Base-by-base conservation (phyloP, 73 alveolate genomes). In the Paramecium caudatum region DNA sequence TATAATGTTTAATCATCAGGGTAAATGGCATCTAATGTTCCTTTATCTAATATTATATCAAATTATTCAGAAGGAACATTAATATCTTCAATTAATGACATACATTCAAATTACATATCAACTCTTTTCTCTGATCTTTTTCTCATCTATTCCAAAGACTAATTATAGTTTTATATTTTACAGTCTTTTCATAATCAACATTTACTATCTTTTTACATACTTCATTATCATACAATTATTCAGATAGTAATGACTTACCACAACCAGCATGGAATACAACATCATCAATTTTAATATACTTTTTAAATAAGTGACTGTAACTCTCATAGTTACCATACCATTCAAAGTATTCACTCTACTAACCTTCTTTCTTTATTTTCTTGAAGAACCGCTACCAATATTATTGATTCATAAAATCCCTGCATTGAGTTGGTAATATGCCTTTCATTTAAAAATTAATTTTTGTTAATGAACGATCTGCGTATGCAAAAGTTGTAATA, bases 381-480 rank as follows among this genome's bases (percentile, higher is more conserved):
- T 78, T 70, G 93, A 86, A 86, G 49, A 86, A 86, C 65, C 68
- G 33, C 17, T 86, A 33, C 93, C 93, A 86, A 86, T 86, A 86
- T 9, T 86, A 39, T 78, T 86, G 39, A 45, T 48, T 37, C 70
- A 62, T 25, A 46, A 86, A 86, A 43, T 86, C 93, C 43, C 90
- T 39, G 62, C 69, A 63, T 19, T 61, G 30, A 23, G 62, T 41
- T 19, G 93, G 93, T 25, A 86, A 55, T 55, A 55, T 43, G 23
- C 80, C 80, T 55, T 55, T 16, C 80, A 55, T 55, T 55, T 55
- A 55, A 55, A 55, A 55, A 55, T 55, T 55, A 55, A 55, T 55
- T 55, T 23, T 55, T 10, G 30, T 55, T 27, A 55, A 55, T 55
- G 80, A 55, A 55, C 80, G 80, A 55, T 23, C 46, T 55, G 2